A percentile compares a stretch with the other conserved stretches of the same genome.
Conservation (phyloP, 441 rosid species). For the Biscutella laevigata region DNA sequence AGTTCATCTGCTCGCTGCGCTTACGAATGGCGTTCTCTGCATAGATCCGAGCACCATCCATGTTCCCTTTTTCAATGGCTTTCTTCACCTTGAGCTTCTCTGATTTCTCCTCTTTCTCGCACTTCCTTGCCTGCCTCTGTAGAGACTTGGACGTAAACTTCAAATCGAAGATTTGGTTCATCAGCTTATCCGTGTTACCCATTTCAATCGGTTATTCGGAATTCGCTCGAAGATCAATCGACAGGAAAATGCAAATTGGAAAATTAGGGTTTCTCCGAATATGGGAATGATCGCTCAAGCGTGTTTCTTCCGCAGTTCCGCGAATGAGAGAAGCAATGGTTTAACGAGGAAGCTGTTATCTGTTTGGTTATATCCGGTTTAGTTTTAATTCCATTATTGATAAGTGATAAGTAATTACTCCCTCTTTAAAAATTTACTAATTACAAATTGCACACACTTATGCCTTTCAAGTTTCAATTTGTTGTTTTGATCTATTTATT, state of each 20-base stretch:
- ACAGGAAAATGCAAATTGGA: not conserved
- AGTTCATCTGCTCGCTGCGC: constrained; percentile 94
- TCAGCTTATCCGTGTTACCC: constrained; percentile 85
- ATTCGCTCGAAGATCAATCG: not conserved
- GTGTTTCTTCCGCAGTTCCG: constrained; percentile 11
- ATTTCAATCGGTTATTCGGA: constrained; percentile 19
- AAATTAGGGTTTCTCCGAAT: constrained; percentile 10
- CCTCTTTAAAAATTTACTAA: too few species aligned
- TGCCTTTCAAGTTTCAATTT: not conserved
- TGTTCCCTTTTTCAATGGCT: constrained; percentile 84
- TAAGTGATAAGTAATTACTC: not conserved
- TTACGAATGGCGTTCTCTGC: constrained; percentile 93
- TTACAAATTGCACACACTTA: not conserved
- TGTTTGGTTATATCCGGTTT: constrained; percentile 13
- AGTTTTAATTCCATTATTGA: not conserved
- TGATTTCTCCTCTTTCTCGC: constrained; percentile 29
- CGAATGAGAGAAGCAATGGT: not conserved
- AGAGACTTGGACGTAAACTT: constrained; percentile 84
- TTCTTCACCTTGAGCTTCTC: constrained; percentile 70
- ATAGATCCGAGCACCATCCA: constrained; percentile 89
- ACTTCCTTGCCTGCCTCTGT: constrained; percentile 49
- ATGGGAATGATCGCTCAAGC: not conserved
- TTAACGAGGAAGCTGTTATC: not conserved
- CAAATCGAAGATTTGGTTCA: constrained; percentile 91
- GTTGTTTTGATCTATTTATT: not conserved